Conservation (phyloP, 306 rosid genomes). For the Calophaca sinica region DNA sequence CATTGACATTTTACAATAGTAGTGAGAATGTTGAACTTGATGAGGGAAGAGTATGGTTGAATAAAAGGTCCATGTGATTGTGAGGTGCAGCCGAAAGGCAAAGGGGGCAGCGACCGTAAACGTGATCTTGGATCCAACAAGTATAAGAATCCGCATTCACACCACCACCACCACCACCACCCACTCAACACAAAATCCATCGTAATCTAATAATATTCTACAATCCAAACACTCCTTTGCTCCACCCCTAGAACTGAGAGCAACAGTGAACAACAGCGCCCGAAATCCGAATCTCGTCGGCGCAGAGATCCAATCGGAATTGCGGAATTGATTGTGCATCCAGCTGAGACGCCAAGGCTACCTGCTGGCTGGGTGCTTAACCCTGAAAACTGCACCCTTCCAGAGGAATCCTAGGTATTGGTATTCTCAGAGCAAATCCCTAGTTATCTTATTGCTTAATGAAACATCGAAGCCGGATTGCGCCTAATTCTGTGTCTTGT, state of each 20-base stretch:
- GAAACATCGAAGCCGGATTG: not conserved
- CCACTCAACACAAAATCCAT: not conserved
- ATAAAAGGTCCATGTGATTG: conserved; percentile 36
- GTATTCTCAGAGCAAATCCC: not conserved
- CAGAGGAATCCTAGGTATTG: conserved; percentile 21
- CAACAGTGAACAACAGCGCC: not conserved
- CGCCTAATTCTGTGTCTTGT: not conserved
- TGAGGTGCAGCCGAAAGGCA: not conserved
- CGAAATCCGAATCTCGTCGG: conserved; percentile 15
- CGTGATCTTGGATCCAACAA: conserved; percentile 38
- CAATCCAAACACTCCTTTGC: conserved; percentile 27
- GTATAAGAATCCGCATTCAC: conserved; percentile 8
- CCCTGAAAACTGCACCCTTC: conserved; percentile 29
- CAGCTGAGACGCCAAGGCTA: conserved; percentile 28
- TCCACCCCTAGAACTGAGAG: conserved; percentile 9
- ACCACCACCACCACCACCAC: not conserved
- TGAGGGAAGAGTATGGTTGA: conserved; percentile 8
- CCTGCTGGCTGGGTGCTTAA: conserved; percentile 34
- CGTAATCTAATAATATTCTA: conserved; percentile 1
- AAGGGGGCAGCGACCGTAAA: not conserved
- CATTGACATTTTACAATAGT: not conserved
- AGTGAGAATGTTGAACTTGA: not conserved
- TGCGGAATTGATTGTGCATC: conserved; percentile 18
- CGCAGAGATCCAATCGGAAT: conserved; percentile 35
- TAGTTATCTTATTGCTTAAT: not conserved